Evolutionary conservation across 1,284 basidiomycete genomes (phyloP).

Genomic region (Flammula alnicola): DNA sequence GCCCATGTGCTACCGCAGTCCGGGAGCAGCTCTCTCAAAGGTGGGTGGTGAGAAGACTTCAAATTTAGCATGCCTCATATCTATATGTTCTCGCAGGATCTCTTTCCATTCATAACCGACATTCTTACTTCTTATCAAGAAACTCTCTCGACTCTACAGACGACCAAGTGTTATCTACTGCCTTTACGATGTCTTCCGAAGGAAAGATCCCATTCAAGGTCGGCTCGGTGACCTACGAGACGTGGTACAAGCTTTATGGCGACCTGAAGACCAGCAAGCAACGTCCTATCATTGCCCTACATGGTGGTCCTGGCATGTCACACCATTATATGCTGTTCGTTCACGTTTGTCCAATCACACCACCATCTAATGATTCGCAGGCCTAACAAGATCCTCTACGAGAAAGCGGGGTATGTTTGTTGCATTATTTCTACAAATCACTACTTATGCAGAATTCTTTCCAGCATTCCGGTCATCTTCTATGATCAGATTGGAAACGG

Average conservation of each 20-base stretch:
- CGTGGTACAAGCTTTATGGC: constrained; percentile 35
- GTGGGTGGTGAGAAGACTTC: too few relatives aligned
- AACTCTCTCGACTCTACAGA: too few relatives aligned
- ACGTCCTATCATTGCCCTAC: constrained; percentile 33
- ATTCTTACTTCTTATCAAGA: too few relatives aligned
- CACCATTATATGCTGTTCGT: constrained; percentile 28
- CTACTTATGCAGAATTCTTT: not conserved
- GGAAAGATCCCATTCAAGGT: constrained; percentile 12
- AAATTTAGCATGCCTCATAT: too few relatives aligned
- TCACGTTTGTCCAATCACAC: constrained; percentile 5
- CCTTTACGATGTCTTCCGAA: constrained; percentile 11
- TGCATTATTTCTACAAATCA: not conserved
- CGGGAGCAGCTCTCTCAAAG: too few relatives aligned
- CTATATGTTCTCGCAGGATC: too few relatives aligned
- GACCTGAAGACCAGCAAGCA: constrained; percentile 23
- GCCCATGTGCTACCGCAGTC: too few relatives aligned
- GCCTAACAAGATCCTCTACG: constrained; percentile 10
- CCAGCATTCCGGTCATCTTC: constrained; percentile 42
- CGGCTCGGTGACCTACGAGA: constrained; percentile 26
- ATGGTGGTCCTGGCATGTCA: constrained; percentile 35
- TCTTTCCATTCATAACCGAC: too few relatives aligned
- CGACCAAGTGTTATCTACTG: too few relatives aligned
- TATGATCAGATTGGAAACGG: constrained; percentile 57
- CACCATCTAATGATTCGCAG: constrained; percentile 9
- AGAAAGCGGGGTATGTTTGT: not conserved